phyloP scores from a whole-genome alignment of 306 rosid species.

The Urtica urens region DNA sequence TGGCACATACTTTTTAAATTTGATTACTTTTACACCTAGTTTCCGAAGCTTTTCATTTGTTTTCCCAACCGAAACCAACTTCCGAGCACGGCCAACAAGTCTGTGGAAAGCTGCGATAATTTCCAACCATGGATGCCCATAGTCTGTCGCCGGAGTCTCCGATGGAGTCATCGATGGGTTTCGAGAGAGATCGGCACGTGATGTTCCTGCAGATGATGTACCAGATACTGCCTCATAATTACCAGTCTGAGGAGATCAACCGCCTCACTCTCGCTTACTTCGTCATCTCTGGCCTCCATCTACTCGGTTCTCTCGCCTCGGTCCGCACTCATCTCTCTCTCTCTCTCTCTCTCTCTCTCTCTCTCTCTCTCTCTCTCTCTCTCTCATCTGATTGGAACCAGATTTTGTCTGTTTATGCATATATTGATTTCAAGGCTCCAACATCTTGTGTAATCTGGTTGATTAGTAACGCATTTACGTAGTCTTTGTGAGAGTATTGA shows the following conservation, averaged over 20 bases:
- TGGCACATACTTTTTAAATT: too few species aligned
- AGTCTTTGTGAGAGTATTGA: too few species aligned
- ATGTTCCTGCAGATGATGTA: constrained; percentile 58
- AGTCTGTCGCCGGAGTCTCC: constrained; percentile 15
- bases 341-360: not conserved
- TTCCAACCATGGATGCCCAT: constrained; percentile 21
- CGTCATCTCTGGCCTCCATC: constrained; percentile 66
- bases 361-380: too few species aligned
- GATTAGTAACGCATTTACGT: not conserved
- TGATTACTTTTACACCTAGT: too few species aligned
- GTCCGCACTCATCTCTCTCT: constrained; percentile 16
- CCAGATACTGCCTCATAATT: constrained; percentile 46
- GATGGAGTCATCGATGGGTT: constrained; percentile 3
- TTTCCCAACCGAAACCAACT: not conserved
- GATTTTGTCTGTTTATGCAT: too few species aligned
- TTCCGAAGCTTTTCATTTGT: too few species aligned
- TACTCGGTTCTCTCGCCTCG: constrained; percentile 43
- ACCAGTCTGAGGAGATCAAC: constrained; percentile 68
- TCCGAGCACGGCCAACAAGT: not conserved
- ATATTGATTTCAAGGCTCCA: too few species aligned
- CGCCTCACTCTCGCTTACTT: constrained; percentile 92
- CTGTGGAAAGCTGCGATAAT: too few species aligned
- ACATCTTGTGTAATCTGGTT: not conserved
- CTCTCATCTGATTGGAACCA: too few species aligned
- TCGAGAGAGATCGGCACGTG: constrained; percentile 55